These are phyloP conservation scores for Physcomitrellopsis africana DNA, from an alignment of 225 moss, liverwort and hornwort genomes.

Conservation along the genomic window DNA sequence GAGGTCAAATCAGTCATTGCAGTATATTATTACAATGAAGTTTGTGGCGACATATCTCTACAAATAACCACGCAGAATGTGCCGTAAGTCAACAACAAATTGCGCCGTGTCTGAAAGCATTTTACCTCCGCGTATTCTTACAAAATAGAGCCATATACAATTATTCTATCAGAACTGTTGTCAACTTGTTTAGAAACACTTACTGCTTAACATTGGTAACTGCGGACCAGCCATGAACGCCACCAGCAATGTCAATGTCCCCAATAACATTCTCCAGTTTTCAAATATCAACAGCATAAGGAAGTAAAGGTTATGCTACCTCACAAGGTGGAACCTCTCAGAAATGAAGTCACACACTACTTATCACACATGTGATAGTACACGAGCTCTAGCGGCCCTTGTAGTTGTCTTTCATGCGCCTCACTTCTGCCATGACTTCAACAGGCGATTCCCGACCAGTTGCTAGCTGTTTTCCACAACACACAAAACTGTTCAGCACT, in stretches of 20 bases:
- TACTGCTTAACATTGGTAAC: conserved; percentile 5
- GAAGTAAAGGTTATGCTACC: conserved; percentile 2
- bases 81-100: not conserved
- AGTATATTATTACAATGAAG: not conserved
- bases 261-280: not conserved
- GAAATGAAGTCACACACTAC: not conserved
- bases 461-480: conserved; percentile 42
- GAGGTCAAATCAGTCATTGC: no score
- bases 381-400: conserved; percentile 35
- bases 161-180: conserved; percentile 1
- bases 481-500: conserved; percentile 9
- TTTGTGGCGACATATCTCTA: not conserved
- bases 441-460: conserved; percentile 53
- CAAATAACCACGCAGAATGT: not conserved
- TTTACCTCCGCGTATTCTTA: not conserved
- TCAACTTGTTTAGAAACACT: not conserved
- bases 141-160: conserved; percentile 12
- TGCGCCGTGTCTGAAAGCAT: not conserved
- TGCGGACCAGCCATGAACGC: not conserved
- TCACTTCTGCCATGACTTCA: conserved; percentile 65
- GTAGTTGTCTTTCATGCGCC: conserved; percentile 66
- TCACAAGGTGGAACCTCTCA: conserved; percentile 9
- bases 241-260: conserved; percentile 3
- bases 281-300: conserved; percentile 15
- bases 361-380: not conserved